Evolutionary conservation across 805 yeast genomes (phyloP).

Genomic region (Yarrowia hollandica): DNA sequence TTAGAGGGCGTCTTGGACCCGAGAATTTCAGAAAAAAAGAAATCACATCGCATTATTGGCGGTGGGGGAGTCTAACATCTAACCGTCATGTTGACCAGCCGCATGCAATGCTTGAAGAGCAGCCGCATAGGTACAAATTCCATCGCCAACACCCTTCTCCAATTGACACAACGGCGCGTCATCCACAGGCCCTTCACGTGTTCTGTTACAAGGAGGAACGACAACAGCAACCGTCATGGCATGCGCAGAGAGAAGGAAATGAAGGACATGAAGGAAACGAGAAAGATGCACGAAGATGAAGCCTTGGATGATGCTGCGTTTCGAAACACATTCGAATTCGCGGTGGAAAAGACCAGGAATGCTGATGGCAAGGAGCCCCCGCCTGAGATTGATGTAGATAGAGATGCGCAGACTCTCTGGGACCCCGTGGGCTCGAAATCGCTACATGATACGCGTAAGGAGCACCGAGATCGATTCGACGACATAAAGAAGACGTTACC

Average conservation of each 20-base stretch:
- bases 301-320: background rate
- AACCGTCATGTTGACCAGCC: conserved; percentile 12
- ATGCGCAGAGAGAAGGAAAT: background rate
- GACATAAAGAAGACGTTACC: conserved; percentile 6
- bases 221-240: background rate
- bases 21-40: background rate
- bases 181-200: background rate
- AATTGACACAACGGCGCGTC: background rate
- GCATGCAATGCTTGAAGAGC: conserved; percentile 1
- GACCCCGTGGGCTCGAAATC: conserved; percentile 4
- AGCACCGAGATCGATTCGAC: conserved; percentile 6
- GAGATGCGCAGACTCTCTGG: background rate
- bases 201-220: background rate
- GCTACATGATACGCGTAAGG: background rate
- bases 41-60: too few species aligned
- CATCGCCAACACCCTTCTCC: background rate
- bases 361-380: background rate
- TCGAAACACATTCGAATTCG: conserved; percentile 5
- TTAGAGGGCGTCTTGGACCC: conserved; percentile 1
- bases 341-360: background rate
- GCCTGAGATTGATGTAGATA: background rate
- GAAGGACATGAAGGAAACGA: background rate
- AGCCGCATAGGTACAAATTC: background rate
- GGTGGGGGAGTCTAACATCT: too few species aligned
- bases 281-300: background rate